Conservation (phyloP, 768 basidiomycete genomes). For the Tricholoma furcatifolium region DNA sequence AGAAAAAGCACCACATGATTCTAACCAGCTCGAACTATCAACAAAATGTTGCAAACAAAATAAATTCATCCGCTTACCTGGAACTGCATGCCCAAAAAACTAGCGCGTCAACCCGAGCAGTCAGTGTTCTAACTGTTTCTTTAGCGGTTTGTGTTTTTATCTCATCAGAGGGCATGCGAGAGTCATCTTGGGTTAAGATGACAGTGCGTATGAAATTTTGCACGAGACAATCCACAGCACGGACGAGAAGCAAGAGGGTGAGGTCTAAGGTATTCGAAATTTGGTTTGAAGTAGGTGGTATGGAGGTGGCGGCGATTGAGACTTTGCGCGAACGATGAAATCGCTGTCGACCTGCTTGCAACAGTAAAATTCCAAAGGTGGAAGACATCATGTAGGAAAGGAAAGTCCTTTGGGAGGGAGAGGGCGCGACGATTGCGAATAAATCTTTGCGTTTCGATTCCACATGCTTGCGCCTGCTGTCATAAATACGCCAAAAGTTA, state of each 20-base stretch:
- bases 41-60: slow-evolving; percentile 3
- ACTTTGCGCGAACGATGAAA: slow-evolving; percentile 23
- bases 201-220: slow-evolving; percentile 48
- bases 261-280: slow-evolving; percentile 65
- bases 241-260: slow-evolving; percentile 64
- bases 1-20: slow-evolving; percentile 91
- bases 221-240: slow-evolving; percentile 62
- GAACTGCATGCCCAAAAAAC: slow-evolving; percentile 79
- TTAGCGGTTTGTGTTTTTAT: slow-evolving; percentile 26
- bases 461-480: background rate
- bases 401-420: slow-evolving; percentile 52
- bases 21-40: slow-evolving; percentile 33
- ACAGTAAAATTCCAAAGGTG: slow-evolving; percentile 50
- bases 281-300: slow-evolving; percentile 12
- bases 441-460: background rate
- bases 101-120: slow-evolving; percentile 60
- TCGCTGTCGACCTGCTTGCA: slow-evolving; percentile 49
- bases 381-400: slow-evolving; percentile 58
- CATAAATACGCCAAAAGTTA: slow-evolving; percentile 36
- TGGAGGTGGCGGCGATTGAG: background rate
- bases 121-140: slow-evolving; percentile 24
- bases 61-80: slow-evolving; percentile 42
- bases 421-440: slow-evolving; percentile 29
- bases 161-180: slow-evolving; percentile 5
- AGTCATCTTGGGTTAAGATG: slow-evolving; percentile 10